Evolutionary conservation across 257 asterid species (phyloP), one percentile per base, ranked within the genome.

Genomic region (Solanum pinnatisectum): DNA sequence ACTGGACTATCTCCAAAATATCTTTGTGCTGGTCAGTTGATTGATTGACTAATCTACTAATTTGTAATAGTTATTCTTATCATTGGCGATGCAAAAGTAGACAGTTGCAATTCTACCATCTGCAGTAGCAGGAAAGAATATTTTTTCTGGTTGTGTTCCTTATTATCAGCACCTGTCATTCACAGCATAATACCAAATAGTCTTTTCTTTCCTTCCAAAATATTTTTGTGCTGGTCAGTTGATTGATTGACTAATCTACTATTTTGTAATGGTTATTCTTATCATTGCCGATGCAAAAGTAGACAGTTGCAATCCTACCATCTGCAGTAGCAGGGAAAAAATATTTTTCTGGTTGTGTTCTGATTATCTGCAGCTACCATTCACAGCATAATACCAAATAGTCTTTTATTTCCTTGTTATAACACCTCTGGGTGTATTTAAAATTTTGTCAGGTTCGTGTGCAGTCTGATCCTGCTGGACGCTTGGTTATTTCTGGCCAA

Each of bases 391-490:
- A 81, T 77, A 77, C 30, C 68, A 30, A 39, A 77, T 77, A n/a
- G 35, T 40, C 35, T 74, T 74, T 74, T 74, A 15, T 74, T 74
- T 74, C 32, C 83, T 81, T 46, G 70, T 49, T 81, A 25, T 81
- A 30, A 81, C 65, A 44, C 30, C 30, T 81, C 30, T 49, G 70
- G 70, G 68, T 46, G 37, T 81, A 27, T 10, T 49, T 81, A 16
- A 33, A 86, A 86, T 49, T 72, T 20, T 46, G 59, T 87, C 93
- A 96, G 98, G 98, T 96, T 74, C 96, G 95, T 1, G 98, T 96
- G 70, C 98, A 96, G 90, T 95, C 98, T 63, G 99, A 96, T 93
- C 99, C 99, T 72, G 98, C 98, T 3, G 99, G 99, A 10, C 98
- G 98, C 79, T 92, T 96, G 93, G 99, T 96, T 60, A 96, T 96